phyloP scores from a whole-genome alignment of 2,329 filamentous ascomycete species.

The Fusarium lateritium region DNA sequence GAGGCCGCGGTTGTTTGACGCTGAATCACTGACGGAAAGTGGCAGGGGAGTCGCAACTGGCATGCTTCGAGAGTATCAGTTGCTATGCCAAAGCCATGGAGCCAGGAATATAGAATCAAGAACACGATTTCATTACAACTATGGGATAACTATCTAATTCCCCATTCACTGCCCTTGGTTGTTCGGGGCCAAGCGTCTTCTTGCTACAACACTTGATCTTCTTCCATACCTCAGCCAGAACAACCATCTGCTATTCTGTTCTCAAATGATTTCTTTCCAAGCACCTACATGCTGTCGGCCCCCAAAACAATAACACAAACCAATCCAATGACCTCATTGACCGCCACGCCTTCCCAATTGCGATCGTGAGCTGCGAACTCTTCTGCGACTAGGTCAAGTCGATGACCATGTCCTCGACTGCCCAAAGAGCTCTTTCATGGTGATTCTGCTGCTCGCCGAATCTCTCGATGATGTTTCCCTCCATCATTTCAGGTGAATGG shows the following conservation, averaged over 20 bases:
- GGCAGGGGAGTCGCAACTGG: background rate
- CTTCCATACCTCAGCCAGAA: conserved; percentile 6
- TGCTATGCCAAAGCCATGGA: background rate
- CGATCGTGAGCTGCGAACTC: background rate
- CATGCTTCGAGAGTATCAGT: background rate
- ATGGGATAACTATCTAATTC: background rate
- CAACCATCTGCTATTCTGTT: background rate
- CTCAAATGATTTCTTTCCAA: conserved; percentile 12
- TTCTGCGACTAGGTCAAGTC: conserved; percentile 40
- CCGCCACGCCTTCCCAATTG: background rate
- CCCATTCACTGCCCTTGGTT: background rate
- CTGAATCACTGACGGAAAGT: conserved; percentile 25
- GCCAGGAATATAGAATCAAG: background rate
- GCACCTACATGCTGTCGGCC: conserved; percentile 1
- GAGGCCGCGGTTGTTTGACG: background rate
- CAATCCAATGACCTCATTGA: conserved; percentile 4
- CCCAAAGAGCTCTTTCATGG: background rate
- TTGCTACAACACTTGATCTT: conserved; percentile 12
- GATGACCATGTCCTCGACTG: conserved; percentile 32
- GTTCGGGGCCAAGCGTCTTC: background rate
- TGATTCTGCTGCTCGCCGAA: background rate
- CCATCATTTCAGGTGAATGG: conserved; percentile 47
- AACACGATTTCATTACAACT: conserved; percentile 26
- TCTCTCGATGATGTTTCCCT: conserved; percentile 31
- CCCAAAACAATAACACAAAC: background rate